Evolutionary conservation across 805 yeast species (phyloP), one percentile per base, ranked within the genome.

Genomic region (Candida vaughaniae): DNA sequence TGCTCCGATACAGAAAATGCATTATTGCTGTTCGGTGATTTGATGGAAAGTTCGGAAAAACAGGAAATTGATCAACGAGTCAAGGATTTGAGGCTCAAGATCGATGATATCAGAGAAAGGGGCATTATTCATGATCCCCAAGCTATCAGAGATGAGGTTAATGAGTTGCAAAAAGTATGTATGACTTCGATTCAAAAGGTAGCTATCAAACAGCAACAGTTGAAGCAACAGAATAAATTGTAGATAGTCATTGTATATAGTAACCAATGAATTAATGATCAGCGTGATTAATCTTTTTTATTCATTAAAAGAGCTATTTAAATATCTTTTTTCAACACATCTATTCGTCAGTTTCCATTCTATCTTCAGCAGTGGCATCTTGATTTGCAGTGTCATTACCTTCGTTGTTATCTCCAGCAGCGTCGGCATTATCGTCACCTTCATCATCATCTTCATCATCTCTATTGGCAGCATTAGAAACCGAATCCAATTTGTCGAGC

Each of bases 1-100:
- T 78, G 88, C 49, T 82, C 84, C 53, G 99, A 93, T 62, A 88
- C 95, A 35, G 96, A 89, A 62, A 75, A 75, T 63, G 91, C 96
- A 7, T 68, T 93, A 45, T 69, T 70, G 48, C 95, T 86, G 65
- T 88, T 84, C 55, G 72, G 73, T 6, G 59, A 62, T 6, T 42
- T 61, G 6, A 71, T 78, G 72, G 64, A 59, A 3, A 44, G 56
- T 5, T 77, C 66, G 43, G 88, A 82, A 51, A 75, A 69, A 55
- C 41, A 44, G 1, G 37, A 25, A 6, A 61, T 68, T 10, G 22
- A 27, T 5, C 32, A 17, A 2, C 44, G 36, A 23, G 41, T 66
- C 1, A 41, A 32, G 11, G 48, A 36, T 0, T 52, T 67, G 28
- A 51, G 60, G 29, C 16, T 5, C 6, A 58, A 60, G 48, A 62